These are phyloP conservation scores for Fusarium chlamydosporum DNA, from an alignment of 2,329 filamentous ascomycete species.

Conservation along the genomic window DNA sequence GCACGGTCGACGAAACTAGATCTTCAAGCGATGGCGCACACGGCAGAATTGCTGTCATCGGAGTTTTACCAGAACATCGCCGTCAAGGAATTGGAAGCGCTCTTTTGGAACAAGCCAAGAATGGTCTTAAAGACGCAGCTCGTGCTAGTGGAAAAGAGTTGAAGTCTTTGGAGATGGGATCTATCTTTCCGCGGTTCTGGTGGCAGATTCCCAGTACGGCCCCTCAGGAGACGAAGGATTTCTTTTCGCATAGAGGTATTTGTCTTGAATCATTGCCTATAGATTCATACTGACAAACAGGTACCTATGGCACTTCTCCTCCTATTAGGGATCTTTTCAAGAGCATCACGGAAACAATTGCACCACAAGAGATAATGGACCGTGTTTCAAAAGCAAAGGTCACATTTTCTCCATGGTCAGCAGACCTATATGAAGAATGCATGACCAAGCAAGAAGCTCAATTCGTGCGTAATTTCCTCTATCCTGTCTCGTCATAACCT, in stretches of 20 bases:
- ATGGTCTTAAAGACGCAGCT: conserved; percentile 6
- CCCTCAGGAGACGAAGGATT: conserved; percentile 29
- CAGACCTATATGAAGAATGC: conserved; percentile 47
- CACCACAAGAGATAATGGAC: conserved; percentile 36
- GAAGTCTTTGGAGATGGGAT: conserved; percentile 39
- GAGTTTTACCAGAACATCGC: conserved; percentile 39
- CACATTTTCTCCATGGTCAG: conserved; percentile 44
- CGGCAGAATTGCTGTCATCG: conserved; percentile 41
- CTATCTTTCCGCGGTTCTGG: conserved; percentile 45
- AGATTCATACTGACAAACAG: not conserved
- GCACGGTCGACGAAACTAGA: not conserved
- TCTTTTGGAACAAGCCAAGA: conserved; percentile 27
- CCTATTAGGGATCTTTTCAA: conserved; percentile 37
- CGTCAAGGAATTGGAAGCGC: conserved; percentile 40
- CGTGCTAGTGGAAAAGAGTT: conserved; percentile 6
- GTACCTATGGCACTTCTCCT: conserved; percentile 14
- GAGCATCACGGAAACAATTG: conserved; percentile 27
- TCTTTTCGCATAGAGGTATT: conserved; percentile 40
- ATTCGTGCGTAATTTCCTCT: conserved; percentile 30
- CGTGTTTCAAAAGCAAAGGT: conserved; percentile 36
- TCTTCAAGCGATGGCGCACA: not conserved
- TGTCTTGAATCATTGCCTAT: accelerated
- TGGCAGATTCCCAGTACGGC: conserved; percentile 33
- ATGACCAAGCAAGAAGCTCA: conserved; percentile 39
- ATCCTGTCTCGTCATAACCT: not conserved